These are phyloP conservation scores for Diaporthe batatas DNA, from an alignment of 2,329 filamentous ascomycete genomes.

Conservation along the genomic window DNA sequence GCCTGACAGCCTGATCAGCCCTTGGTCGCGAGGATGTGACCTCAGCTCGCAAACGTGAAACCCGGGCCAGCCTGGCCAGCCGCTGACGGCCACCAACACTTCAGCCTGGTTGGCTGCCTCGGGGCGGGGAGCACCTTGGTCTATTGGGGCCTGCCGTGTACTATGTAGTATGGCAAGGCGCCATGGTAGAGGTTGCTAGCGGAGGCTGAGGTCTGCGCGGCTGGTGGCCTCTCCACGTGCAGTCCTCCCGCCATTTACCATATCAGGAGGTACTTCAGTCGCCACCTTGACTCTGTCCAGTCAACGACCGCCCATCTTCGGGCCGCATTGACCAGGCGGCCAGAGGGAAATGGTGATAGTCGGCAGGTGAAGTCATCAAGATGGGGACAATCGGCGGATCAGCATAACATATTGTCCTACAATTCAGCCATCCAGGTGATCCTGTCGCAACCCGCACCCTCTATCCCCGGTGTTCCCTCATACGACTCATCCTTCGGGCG, in stretches of 20 bases:
- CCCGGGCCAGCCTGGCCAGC: conserved; percentile 23
- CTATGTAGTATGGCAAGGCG: too few relatives aligned
- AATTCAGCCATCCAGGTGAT: conserved; percentile 8
- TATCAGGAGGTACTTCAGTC: conserved; percentile 7
- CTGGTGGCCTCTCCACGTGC: background rate
- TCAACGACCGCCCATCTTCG: background rate
- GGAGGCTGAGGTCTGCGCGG: background rate
- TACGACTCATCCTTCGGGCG: conserved; percentile 1
- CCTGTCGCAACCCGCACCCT: background rate
- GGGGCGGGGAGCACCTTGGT: background rate
- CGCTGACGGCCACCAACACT: conserved; percentile 21
- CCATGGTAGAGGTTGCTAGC: conserved; percentile 26
- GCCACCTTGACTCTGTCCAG: background rate
- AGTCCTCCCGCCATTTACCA: background rate
- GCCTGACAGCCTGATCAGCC: conserved; percentile 16
- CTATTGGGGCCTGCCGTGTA: background rate
- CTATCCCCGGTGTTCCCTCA: background rate
- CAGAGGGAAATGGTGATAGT: conserved; percentile 31
- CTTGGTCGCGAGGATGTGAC: conserved; percentile 23
- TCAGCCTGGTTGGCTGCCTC: conserved; percentile 19
- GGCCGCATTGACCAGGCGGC: conserved; percentile 30
- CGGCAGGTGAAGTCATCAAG: conserved; percentile 16
- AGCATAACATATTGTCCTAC: conserved; percentile 20
- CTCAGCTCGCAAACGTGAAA: conserved; percentile 37
- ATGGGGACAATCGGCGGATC: conserved; percentile 6